These are phyloP conservation scores for Schwanniomyces occidentalis DNA, from an alignment of 805 yeast genomes.

Conservation along the genomic window DNA sequence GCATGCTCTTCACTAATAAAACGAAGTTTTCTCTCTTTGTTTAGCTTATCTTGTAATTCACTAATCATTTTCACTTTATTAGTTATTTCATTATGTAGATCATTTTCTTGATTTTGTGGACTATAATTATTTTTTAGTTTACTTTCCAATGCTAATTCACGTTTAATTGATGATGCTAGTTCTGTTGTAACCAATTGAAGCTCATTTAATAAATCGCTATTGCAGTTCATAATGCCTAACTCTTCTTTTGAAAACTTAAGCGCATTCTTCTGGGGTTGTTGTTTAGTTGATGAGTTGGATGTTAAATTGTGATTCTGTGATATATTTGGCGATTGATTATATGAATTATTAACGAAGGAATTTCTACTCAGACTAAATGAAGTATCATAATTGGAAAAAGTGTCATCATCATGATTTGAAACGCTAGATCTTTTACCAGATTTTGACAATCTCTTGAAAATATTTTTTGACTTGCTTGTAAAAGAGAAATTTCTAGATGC, in stretches of 20 bases:
- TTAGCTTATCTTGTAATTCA: slow-evolving; percentile 55
- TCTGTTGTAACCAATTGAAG: slow-evolving; percentile 69
- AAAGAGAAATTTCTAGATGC: slow-evolving; percentile 26
- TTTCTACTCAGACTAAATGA: slow-evolving; percentile 11
- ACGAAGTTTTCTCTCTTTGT: slow-evolving; percentile 64
- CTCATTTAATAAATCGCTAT: slow-evolving; percentile 58
- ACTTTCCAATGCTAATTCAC: slow-evolving; percentile 65
- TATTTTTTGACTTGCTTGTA: slow-evolving; percentile 27
- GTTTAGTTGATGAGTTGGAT: slow-evolving; percentile 1
- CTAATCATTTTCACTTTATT: slow-evolving; percentile 35
- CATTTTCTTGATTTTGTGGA: slow-evolving; percentile 4
- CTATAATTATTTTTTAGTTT: slow-evolving; percentile 26
- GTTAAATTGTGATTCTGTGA: neutral
- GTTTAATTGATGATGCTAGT: slow-evolving; percentile 66
- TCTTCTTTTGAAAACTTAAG: slow-evolving; percentile 57
- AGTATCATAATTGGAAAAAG: slow-evolving; percentile 6
- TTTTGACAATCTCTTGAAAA: slow-evolving; percentile 36
- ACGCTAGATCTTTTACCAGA: slow-evolving; percentile 21
- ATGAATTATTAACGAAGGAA: slow-evolving; percentile 3
- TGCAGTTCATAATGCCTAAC: slow-evolving; percentile 60
- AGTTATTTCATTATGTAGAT: slow-evolving; percentile 6
- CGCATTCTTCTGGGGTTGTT: slow-evolving; percentile 12
- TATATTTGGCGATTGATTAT: neutral
- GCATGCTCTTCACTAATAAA: slow-evolving; percentile 73
- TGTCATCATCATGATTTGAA: slow-evolving; percentile 11